Base-by-base conservation (phyloP, 352 stramenopile species). In the Phytopythium montanum region DNA sequence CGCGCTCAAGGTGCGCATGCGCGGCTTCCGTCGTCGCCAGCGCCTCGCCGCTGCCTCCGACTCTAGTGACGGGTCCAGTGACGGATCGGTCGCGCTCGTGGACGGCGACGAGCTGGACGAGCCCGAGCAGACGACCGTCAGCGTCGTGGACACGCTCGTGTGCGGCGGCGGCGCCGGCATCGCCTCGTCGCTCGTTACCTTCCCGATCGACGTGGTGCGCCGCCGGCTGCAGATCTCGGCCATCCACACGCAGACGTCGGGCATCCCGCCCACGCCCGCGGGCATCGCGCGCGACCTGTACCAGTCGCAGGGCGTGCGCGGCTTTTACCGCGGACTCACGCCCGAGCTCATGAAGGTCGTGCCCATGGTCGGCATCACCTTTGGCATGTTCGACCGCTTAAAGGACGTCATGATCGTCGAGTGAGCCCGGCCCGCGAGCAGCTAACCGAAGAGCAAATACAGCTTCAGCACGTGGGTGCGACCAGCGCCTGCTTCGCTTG, bases 301-400 rank as follows among this genome's bases (percentile, higher is more conserved):
- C 45, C 59, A 60, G 9, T 81, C 87, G 31, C 81, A 95, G 60
- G 87, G 87, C 39, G 44, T 91, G 45, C 70, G 72, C 41, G 88
- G 88, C 56, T 94, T 97, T 57, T 97, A 96, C 64, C 82, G 88
- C 21, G 88, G 88, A 16, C 66, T 99, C 59, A 93, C 88, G 33
- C 94, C 95, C 8, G 96, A 99, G 74, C 73, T 98, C 56, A 87
- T 99, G 78, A 99, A 99, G 68, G 96, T 99, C 21, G 87, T 98
- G 56, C 96, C 96, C 7, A 98, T 98, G 93, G 96, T 99, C 39
- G 92, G 92, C 21, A 98, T 97, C 56, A 98, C 97, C 51, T 99
- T 99, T 58, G 84, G 89, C 58, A 94, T 94, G 26, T 99, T 98
- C 72, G 96, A 99, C 70, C 82, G 80, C 54, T 83, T 98, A 66